Base-by-base conservation (phyloP, 2,329 filamentous ascomycete genomes). In the Endoconidiophora polonica region DNA sequence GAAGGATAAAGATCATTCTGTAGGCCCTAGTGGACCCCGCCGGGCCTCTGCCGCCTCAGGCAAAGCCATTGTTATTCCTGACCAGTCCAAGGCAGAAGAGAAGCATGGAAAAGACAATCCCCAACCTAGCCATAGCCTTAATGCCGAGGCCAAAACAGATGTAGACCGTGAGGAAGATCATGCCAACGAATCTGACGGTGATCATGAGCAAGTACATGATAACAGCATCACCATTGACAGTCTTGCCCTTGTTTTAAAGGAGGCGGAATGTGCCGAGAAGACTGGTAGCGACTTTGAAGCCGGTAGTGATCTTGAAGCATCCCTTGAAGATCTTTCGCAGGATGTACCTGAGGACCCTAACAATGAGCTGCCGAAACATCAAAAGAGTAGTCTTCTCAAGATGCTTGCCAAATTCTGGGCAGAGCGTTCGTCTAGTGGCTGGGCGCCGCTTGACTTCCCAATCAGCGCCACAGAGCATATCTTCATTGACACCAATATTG, bases 321-420 rank as follows among this genome's bases (percentile, higher is more conserved):
- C 74, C 20, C 70, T 81, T 5, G 62, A 79, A 10, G 81, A 90
- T 43, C 12, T 33, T 33, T 20, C 40, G 12, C 40, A 43, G 6
- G 42, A 44, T 45, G 29, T 44, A 23, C 29, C 29, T 2, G 43
- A 40, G n/a, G 49, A 52, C 23, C 39, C 33, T 12, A 68, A 69
- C 2, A 68, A 70, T 1, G 86, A 94, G 57, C 72, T 98, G 10
- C 86, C 87, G 1, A 94, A 86, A 59, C 86, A 96, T 60, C 86
- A 95, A 60, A 91, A 90, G 63, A 88, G 80, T 52, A 95, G 87
- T 43, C 69, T 96, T 56, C 83, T 98, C 77, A 94, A 93, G 61
- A 87, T 95, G 68, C 72, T 98, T 43, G 91, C 87, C 14, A 95
- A 90, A 59, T 98, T 98, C 64, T 98, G 91, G 91, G 93, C 91